phyloP scores from a whole-genome alignment of 2,329 filamentous ascomycete genomes.

The Colletotrichum godetiae region DNA sequence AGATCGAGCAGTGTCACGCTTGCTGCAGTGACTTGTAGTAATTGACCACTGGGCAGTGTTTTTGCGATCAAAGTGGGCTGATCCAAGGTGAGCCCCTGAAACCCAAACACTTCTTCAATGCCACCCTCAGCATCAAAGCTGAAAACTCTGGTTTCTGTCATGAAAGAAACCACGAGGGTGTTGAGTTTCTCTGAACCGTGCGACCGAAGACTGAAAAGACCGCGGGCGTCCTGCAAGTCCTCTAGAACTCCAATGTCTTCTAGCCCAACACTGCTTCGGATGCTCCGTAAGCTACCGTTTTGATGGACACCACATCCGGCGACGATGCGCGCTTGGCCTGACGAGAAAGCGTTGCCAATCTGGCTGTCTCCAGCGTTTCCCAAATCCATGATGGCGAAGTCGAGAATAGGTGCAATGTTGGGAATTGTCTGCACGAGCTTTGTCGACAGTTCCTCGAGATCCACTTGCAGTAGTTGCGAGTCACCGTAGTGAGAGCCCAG shows the following conservation, averaged over 20 bases:
- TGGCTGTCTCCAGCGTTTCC: constrained; percentile 84
- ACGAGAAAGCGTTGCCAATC: constrained; percentile 87
- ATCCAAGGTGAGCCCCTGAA: constrained; percentile 76
- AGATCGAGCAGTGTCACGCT: constrained; percentile 26
- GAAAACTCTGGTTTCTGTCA: constrained; percentile 87
- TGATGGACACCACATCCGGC: constrained; percentile 91
- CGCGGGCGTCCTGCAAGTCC: constrained; percentile 79
- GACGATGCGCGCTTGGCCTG: constrained; percentile 92
- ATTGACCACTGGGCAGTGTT: constrained; percentile 56
- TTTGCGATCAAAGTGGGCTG: constrained; percentile 77
- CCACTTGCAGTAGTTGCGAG: constrained; percentile 81
- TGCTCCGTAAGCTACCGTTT: constrained; percentile 88
- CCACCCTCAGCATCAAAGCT: constrained; percentile 78
- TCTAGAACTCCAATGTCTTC: constrained; percentile 87
- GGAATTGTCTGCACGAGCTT: constrained; percentile 78
- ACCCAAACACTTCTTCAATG: constrained; percentile 87
- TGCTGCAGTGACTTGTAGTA: constrained; percentile 32
- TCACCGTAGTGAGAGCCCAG: constrained; percentile 94
- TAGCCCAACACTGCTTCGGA: constrained; percentile 92
- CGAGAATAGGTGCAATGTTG: constrained; percentile 91
- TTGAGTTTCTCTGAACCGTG: constrained; percentile 66
- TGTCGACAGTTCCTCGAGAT: constrained; percentile 56
- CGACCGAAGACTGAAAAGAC: constrained; percentile 76
- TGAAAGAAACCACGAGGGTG: constrained; percentile 81
- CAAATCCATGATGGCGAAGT: constrained; percentile 97